A percentile compares a stretch with the other conserved stretches of the same genome.
These are phyloP conservation scores for Pontederia crassipes DNA, from an alignment of 176 grass and related monocot species.

Conservation along the genomic window DNA sequence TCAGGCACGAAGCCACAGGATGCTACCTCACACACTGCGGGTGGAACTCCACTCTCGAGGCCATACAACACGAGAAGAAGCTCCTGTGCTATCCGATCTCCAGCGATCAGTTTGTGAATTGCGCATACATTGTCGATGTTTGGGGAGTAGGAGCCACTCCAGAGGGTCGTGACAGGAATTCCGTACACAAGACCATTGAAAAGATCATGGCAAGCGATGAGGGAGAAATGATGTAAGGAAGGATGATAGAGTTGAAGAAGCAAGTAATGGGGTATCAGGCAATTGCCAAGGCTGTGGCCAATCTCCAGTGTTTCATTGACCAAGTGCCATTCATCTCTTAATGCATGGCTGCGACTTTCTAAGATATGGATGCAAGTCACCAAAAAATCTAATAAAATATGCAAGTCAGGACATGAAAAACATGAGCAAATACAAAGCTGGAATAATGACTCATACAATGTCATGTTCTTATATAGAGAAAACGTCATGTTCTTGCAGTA, in stretches of 20 bases:
- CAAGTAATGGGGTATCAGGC: slow-evolving; percentile 26
- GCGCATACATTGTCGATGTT: slow-evolving; percentile 32
- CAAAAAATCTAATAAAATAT: no score
- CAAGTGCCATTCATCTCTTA: background rate
- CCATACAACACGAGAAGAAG: slow-evolving; percentile 34
- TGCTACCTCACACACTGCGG: slow-evolving; percentile 88
- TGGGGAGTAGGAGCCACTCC: slow-evolving; percentile 55
- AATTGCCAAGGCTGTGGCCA: slow-evolving; percentile 19
- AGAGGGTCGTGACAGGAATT: background rate
- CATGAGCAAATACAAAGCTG: no score
- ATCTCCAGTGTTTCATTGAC: slow-evolving; percentile 3
- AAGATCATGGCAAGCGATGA: slow-evolving; percentile 40
- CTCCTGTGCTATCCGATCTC: slow-evolving; percentile 65
- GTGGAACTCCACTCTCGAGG: slow-evolving; percentile 87
- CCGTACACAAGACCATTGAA: slow-evolving; percentile 14
- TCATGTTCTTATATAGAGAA: no score
- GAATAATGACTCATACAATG: no score
- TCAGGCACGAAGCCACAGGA: slow-evolving; percentile 37
- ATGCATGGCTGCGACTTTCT: no score
- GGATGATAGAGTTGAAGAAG: slow-evolving; percentile 23
- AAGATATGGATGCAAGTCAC: no score
- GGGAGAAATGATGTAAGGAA: slow-evolving; percentile 27
- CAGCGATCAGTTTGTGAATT: slow-evolving; percentile 78
- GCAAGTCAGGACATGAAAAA: no score
- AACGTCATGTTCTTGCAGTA: no score